Evolutionary conservation across 768 basidiomycete genomes (phyloP).

Genomic region (Mycena galericulata): DNA sequence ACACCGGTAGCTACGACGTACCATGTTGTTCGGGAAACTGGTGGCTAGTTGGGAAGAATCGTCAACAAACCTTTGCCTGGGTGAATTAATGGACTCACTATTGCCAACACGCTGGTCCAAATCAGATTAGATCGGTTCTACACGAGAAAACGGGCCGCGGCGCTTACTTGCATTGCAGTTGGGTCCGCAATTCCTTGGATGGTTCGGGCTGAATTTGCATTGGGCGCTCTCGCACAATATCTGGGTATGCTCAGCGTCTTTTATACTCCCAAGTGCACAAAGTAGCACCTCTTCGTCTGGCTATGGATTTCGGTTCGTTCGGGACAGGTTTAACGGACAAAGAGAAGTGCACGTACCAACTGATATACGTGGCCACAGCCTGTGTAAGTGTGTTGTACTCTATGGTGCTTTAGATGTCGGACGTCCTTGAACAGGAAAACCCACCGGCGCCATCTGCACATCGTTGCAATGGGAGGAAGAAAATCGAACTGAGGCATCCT

Average conservation of each 20-base stretch:
- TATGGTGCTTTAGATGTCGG: slow-evolving; percentile 45
- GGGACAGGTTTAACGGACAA: neutral
- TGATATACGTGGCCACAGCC: slow-evolving; percentile 66
- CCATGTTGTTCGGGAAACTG: slow-evolving; percentile 79
- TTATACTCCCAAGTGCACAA: slow-evolving; percentile 22
- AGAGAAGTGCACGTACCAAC: slow-evolving; percentile 54
- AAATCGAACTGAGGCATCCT: neutral
- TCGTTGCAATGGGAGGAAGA: slow-evolving; percentile 43
- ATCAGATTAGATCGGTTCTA: neutral
- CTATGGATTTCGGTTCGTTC: slow-evolving; percentile 47
- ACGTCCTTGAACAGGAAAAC: slow-evolving; percentile 35
- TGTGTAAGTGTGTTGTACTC: slow-evolving; percentile 74
- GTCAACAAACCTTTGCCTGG: slow-evolving; percentile 34
- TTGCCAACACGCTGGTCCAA: slow-evolving; percentile 75
- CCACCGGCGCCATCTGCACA: slow-evolving; percentile 84
- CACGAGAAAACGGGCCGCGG: neutral
- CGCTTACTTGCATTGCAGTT: slow-evolving; percentile 53
- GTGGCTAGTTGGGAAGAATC: slow-evolving; percentile 56
- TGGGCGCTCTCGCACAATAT: slow-evolving; percentile 71
- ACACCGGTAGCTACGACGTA: slow-evolving; percentile 26
- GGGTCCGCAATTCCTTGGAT: slow-evolving; percentile 70
- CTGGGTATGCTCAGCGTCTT: too few species aligned
- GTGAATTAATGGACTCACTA: slow-evolving; percentile 62
- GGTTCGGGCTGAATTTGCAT: slow-evolving; percentile 79
- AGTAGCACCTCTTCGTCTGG: slow-evolving; percentile 68